Base-by-base conservation (phyloP, 2,329 filamentous ascomycete species). In the Ophiostoma montium region DNA sequence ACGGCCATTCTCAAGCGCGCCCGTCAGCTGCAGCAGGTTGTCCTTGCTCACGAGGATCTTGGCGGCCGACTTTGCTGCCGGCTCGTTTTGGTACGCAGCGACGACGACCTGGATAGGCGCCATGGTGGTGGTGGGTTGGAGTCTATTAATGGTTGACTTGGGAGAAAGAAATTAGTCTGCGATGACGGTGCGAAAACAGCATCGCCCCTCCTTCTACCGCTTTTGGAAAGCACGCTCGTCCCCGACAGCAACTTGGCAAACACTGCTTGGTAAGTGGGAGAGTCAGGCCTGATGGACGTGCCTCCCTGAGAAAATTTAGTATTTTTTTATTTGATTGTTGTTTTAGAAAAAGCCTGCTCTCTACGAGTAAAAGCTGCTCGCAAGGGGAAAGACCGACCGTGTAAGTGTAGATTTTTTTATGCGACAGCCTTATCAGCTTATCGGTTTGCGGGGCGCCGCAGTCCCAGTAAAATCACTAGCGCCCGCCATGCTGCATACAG, bases 11-110 rank as follows among this genome's bases (percentile, higher is more conserved):
- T 57, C 54, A 3, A 57, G 50, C 1, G 47, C n/a, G 2, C 52
- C 50, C 1, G 57, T 57, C 15, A 58, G 51, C 5, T 41, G 31
- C 30, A 58, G 16, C 5, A 56, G 41, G 35, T 49, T 53, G 32
- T 58, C 56, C 21, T 57, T 54, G 45, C 55, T 56, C 31, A 58
- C 49, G 5, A 54, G 31, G 1, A 58, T 33, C 11, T 49, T 47
- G 21, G 50, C 38, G 11, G 51, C 47, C 0, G 47, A 49, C 21
- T 55, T 56, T 19, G 49, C 43, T 0, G 48, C 35, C n/a, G 53
- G 55, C 33, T 56, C 2, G 39, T 41, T 30, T 42, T 52, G 42
- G 18, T 32, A 44, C 3, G 27, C 13, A 16, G 42, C 42, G 3
- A 18, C 42, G 18, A 33, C 16, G n/a, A 33, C 42, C 42, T 30